phyloP scores from a whole-genome alignment of 805 yeast genomes.

The Gaillardinia entomophila region DNA sequence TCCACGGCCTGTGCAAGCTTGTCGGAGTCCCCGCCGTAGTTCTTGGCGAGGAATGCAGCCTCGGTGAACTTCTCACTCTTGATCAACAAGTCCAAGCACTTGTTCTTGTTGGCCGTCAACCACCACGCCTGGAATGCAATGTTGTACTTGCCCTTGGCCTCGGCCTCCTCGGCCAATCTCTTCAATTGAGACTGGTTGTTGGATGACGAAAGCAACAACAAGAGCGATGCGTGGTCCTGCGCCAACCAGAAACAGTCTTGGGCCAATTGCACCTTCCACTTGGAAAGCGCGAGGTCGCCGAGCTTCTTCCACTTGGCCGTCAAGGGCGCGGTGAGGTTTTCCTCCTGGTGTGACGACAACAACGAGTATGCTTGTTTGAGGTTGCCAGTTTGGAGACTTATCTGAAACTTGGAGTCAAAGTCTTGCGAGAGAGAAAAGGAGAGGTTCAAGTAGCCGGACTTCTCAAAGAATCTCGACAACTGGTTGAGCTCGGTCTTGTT shows the following conservation, averaged over 20 bases:
- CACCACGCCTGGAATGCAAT: conserved; percentile 90
- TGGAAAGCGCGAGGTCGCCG: conserved; percentile 78
- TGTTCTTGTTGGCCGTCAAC: conserved; percentile 67
- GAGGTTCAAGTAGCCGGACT: conserved; percentile 80
- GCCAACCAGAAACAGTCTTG: conserved; percentile 74
- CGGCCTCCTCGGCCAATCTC: conserved; percentile 62
- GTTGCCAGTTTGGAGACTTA: conserved; percentile 73
- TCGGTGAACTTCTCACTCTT: conserved; percentile 71
- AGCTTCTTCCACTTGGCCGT: conserved; percentile 77
- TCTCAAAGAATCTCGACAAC: conserved; percentile 88
- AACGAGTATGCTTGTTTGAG: conserved; percentile 63
- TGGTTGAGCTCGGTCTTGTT: conserved; percentile 66
- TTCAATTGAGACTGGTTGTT: conserved; percentile 59
- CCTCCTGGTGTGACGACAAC: conserved; percentile 26
- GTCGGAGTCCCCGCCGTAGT: conserved; percentile 48
- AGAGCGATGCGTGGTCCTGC: conserved; percentile 72
- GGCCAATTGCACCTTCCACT: conserved; percentile 80
- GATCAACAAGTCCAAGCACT: conserved; percentile 60
- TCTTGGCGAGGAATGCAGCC: conserved; percentile 73
- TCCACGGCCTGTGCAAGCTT: conserved; percentile 44
- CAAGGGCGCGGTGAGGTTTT: conserved; percentile 42
- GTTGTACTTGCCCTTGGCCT: conserved; percentile 73
- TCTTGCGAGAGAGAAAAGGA: conserved; percentile 83
- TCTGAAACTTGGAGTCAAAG: conserved; percentile 84
- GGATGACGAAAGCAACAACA: conserved; percentile 76